Conservation (phyloP, 2,329 filamentous ascomycete genomes). For the Phialocephala subalpina region DNA sequence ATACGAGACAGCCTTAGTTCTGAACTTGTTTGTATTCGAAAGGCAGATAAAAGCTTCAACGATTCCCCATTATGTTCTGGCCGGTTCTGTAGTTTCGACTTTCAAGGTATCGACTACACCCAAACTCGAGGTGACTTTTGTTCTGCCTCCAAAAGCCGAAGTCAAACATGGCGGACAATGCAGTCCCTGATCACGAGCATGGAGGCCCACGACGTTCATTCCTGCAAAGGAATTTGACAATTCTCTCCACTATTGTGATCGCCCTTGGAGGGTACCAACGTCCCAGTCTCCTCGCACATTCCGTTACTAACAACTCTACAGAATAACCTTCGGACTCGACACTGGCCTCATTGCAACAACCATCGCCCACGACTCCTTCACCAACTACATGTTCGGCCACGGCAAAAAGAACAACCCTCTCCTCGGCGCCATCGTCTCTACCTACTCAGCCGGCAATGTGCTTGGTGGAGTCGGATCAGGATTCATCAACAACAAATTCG, state of each 20-base stretch:
- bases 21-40: not conserved
- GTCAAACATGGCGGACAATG: not conserved
- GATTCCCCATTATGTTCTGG: no score
- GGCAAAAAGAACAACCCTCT: not conserved
- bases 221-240: not conserved
- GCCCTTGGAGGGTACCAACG: not conserved
- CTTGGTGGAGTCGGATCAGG: not conserved
- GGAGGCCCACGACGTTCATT: not conserved
- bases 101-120: no score
- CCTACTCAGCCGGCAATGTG: slow-evolving; percentile 9
- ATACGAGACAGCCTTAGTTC: not conserved
- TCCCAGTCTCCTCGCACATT: not conserved
- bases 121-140: no score
- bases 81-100: no score
- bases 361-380: slow-evolving; percentile 44
- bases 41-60: no score
- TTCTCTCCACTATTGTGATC: not conserved
- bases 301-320: not conserved
- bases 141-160: no score
- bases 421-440: slow-evolving; percentile 11
- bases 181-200: not conserved
- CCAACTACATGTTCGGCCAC: slow-evolving; percentile 43
- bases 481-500: slow-evolving; percentile 10
- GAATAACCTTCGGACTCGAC: not conserved
- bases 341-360: slow-evolving; percentile 46